Evolutionary conservation across 2,329 filamentous ascomycete species (phyloP), one percentile per base, ranked within the genome.

Genomic region (Aspergillus pseudoglaucus): DNA sequence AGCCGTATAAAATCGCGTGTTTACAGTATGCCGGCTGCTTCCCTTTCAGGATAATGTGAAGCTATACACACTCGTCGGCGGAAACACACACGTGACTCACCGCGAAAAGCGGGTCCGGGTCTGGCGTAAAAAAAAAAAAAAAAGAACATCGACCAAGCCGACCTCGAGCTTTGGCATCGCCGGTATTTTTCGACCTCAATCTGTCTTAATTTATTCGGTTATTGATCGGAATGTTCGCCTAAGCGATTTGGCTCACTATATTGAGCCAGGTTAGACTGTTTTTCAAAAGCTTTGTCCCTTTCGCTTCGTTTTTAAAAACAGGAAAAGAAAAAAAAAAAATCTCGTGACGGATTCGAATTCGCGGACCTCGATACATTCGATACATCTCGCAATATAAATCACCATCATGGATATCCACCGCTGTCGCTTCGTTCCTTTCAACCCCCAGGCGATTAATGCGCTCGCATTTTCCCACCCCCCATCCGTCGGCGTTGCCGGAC

Each of bases 371-470:
- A 40, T 45, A 44, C 45, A 27, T 27, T 27, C 25, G 25, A 27
- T 27, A 27, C 9, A 30, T 12, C 30, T 30, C 12, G 15, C 40
- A 15, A 9, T 23, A 10, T 22, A 25, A 17, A 10, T 14, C 22
- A 14, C 48, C 50, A 63, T 40, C 51, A 96, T 97, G 91, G 91
- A 97, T 72, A 85, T 98, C 66, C 93, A 98, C 75, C 88, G 93
- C 62, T 95, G 90, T 65, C 88, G 93, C 65, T 98, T 98, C 73
- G 87, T 98, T 59, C 87, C 88, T 37, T 97, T 88, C 71, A 89
- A 90, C 55, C 86, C 89, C 6, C 89, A 89, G 51, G 85, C 90
- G 49, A 96, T 98, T 71, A 97, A 95, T 72, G 85, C 89, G 54
- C 81, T 97, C 64, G 89, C 91, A 57, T 97, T 98, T 69, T 95